Evolutionary conservation across 2,329 filamentous ascomycete species (phyloP).

Genomic region (Aspergillus fijiensis): DNA sequence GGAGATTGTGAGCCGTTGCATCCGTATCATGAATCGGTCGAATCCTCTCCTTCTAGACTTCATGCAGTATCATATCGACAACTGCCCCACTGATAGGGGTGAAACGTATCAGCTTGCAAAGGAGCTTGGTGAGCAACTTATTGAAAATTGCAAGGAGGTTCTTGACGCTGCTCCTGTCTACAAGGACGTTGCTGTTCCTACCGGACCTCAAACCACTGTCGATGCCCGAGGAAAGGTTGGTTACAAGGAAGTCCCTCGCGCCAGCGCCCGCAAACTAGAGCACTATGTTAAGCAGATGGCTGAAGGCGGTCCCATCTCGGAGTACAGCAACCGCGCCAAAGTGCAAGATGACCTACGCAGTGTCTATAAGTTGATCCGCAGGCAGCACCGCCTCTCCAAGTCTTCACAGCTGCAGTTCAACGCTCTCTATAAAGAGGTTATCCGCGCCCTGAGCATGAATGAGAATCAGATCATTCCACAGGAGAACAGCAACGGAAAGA

Average conservation of each 20-base stretch:
- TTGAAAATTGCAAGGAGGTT: constrained; percentile 96
- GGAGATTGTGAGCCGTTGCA: constrained; percentile 97
- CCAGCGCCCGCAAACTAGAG: constrained; percentile 92
- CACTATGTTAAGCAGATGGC: constrained; percentile 99
- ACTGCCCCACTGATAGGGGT: constrained; percentile 92
- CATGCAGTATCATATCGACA: constrained; percentile 99
- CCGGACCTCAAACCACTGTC: constrained; percentile 87
- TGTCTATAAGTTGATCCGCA: constrained; percentile 97
- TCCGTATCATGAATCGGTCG: constrained; percentile 98
- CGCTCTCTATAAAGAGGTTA: constrained; percentile 86
- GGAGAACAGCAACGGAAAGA: constrained; percentile 67
- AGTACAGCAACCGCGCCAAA: constrained; percentile 97
- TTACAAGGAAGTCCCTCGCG: constrained; percentile 82
- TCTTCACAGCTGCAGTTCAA: constrained; percentile 96
- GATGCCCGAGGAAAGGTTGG: constrained; percentile 89
- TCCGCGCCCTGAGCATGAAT: constrained; percentile 94
- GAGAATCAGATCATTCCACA: constrained; percentile 94
- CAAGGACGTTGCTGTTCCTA: constrained; percentile 93
- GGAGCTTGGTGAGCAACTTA: constrained; percentile 85
- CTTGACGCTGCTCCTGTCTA: constrained; percentile 80
- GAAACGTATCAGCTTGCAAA: constrained; percentile 99
- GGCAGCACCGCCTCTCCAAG: constrained; percentile 97
- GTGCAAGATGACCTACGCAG: constrained; percentile 92
- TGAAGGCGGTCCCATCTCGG: constrained; percentile 95
- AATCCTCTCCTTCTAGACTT: constrained; percentile 95